phyloP scores from a whole-genome alignment of 129 eudicot genomes.

The Dittrichia graveolens region DNA sequence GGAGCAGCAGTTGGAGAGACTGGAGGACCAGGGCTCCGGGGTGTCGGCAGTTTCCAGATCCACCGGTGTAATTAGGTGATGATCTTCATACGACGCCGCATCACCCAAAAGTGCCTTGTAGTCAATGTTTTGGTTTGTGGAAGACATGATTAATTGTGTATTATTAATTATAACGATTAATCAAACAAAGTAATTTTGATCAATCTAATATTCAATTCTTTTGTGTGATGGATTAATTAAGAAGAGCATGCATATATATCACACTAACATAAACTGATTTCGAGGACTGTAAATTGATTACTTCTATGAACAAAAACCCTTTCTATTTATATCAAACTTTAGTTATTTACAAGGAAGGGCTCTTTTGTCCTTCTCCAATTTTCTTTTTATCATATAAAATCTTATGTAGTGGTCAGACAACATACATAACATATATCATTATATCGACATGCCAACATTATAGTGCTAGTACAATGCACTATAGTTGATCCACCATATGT shows the following conservation, averaged over 20 bases:
- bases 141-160: conserved; percentile 9
- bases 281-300: background rate
- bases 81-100: background rate
- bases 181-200: background rate
- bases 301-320: background rate
- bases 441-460: no score
- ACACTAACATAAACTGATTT: no score
- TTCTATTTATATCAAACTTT: conserved; percentile 17
- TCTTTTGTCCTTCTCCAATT: no score
- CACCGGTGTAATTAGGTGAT: background rate
- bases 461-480: no score
- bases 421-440: no score
- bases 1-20: conserved; percentile 49
- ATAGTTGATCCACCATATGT: no score
- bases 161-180: background rate
- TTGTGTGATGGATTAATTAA: background rate
- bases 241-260: background rate
- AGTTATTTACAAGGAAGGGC: conserved; percentile 15
- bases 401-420: no score
- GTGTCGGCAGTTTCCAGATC: conserved; percentile 5
- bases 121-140: background rate
- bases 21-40: conserved; percentile 46
- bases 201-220: background rate
- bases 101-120: conserved; percentile 20
- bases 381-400: no score